Evolutionary conservation across 148 eudicot genomes (phyloP), one percentile per base, ranked within the genome.

Genomic region (Simmondsia chinensis): DNA sequence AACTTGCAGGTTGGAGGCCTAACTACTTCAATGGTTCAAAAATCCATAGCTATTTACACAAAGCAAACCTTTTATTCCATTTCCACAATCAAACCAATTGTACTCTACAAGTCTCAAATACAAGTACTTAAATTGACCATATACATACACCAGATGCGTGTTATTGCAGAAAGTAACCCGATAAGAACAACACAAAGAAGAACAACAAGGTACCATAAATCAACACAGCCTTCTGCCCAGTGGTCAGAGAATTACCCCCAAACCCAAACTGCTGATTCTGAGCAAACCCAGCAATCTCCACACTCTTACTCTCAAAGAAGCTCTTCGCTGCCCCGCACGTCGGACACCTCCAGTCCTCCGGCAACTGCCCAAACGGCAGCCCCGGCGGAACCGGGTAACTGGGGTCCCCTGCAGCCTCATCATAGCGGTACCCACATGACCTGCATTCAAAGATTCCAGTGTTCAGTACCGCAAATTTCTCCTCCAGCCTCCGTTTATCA

Each of bases 201-300:
- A 79, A 42, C 4, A 73, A 40, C 85, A 93, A 80, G n/a, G 73
- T 57, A 46, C 99, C 96, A 57, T 80, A 93, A 16, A 93, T 93
- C 44, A 93, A 70, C 64, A 80, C 2, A 20, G 88, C 77, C 71
- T 93, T 93, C 32, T 93, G 99, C 10, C 87, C 99, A 52, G 87
- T 66, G 31, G 99, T 93, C 1, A 93, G 82, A 31, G 96, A 51
- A 37, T 93, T 93, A 36, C 77, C 95, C 17, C 99, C 99, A 6
- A 93, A 40, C 11, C 99, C 99, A 69, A 65, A 93, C 75, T 80
- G 87, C 55, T 93, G 99, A 44, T 93, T 93, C 73, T 86, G 64
- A 29, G 94, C 99, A 72, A 93, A 93, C 23, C 99, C 99, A 9
- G 99, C 94, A 69, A 93, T 82, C 69, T 93, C 96, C 21, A 86